Evolutionary conservation across 345 rosid genomes (phyloP).

Genomic region (Eucalyptus virginea): DNA sequence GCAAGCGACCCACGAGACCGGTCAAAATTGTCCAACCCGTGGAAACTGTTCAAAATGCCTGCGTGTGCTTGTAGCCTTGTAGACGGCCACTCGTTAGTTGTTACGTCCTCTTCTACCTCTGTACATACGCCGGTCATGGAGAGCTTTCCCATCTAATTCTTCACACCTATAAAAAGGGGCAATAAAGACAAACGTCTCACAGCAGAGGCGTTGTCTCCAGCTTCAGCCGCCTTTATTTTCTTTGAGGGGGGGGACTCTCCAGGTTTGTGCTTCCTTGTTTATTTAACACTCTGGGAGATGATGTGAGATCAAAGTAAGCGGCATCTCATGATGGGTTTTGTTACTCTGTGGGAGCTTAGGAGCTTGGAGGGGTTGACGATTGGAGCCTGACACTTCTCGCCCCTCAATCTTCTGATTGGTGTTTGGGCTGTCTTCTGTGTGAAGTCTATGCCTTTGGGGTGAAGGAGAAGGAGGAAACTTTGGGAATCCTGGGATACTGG

Average conservation of each 20-base stretch:
- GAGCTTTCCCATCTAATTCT: background rate
- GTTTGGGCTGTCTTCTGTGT: background rate
- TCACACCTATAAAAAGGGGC: background rate
- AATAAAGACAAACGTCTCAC: background rate
- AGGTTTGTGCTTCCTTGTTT: background rate
- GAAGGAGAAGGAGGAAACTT: background rate
- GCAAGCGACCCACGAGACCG: background rate
- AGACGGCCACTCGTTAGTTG: background rate
- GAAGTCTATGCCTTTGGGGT: background rate
- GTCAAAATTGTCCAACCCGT: background rate
- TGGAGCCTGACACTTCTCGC: background rate
- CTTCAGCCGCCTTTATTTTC: background rate
- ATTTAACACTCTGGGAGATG: background rate
- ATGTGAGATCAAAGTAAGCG: background rate
- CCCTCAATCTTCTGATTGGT: background rate
- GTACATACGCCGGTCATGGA: background rate
- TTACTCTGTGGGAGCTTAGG: background rate
- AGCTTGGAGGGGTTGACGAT: background rate
- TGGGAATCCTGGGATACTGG: background rate
- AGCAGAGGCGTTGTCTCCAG: background rate
- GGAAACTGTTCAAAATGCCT: background rate
- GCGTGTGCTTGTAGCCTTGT: background rate
- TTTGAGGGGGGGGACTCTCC: background rate
- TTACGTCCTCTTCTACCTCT: background rate
- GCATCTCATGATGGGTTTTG: background rate